Percentiles rank a stretch among this genome's conserved stretches.
Evolutionary conservation across 768 basidiomycete genomes (phyloP).

Genomic region (Lactarius pseudohatsudake): DNA sequence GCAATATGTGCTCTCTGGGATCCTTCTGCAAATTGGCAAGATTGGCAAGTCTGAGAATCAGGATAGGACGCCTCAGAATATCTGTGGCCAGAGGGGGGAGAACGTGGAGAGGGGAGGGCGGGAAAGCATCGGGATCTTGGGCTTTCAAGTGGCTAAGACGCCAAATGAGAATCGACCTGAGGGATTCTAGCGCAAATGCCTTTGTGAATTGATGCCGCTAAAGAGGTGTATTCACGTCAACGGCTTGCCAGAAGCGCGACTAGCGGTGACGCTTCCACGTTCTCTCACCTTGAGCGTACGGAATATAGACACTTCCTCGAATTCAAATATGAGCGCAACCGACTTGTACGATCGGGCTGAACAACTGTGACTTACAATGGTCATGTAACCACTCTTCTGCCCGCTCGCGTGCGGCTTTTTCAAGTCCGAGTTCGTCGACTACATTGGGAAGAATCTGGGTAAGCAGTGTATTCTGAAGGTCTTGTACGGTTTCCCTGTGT

Average conservation of each 20-base stretch:
- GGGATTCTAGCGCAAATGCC: constrained; percentile 60
- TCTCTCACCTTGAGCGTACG: constrained; percentile 50
- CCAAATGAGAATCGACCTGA: constrained; percentile 57
- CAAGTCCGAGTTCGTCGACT: constrained; percentile 55
- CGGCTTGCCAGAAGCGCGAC: background rate
- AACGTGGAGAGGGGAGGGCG: constrained; percentile 33
- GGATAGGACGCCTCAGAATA: constrained; percentile 63
- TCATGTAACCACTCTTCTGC: constrained; percentile 65
- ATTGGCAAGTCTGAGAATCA: constrained; percentile 50
- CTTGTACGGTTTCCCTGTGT: constrained; percentile 47
- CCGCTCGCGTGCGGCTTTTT: constrained; percentile 48
- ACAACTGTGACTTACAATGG: constrained; percentile 47
- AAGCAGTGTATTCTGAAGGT: constrained; percentile 52
- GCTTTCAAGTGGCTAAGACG: constrained; percentile 39
- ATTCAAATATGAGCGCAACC: background rate
- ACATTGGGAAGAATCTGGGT: constrained; percentile 61
- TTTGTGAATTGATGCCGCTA: constrained; percentile 69
- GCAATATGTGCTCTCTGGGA: constrained; percentile 44
- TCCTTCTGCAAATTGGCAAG: constrained; percentile 45
- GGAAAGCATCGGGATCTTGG: constrained; percentile 13
- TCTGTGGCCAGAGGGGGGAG: constrained; percentile 56
- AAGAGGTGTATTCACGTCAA: constrained; percentile 20
- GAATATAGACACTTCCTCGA: constrained; percentile 36
- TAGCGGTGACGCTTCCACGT: background rate
- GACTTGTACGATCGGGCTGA: background rate